These are phyloP conservation scores for Ophiostoma sp. DNA, from an alignment of 2,329 filamentous ascomycete species.

Conservation along the genomic window DNA sequence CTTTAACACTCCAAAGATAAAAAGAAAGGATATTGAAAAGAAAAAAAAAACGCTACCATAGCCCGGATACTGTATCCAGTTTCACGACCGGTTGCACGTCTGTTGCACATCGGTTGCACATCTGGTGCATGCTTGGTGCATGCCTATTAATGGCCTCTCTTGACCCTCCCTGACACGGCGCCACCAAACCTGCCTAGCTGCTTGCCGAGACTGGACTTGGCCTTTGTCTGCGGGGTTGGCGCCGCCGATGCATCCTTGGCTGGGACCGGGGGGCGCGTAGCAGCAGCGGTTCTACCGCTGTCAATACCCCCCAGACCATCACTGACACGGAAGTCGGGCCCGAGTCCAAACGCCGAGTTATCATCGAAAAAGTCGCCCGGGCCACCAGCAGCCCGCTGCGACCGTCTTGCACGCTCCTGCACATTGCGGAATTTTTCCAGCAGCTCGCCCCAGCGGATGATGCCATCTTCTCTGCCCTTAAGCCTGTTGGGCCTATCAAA, in stretches of 20 bases:
- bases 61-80: not conserved
- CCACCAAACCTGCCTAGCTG: slow-evolving; percentile 66
- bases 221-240: slow-evolving; percentile 49
- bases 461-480: slow-evolving; percentile 74
- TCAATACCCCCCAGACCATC: slow-evolving; percentile 39
- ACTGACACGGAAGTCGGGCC: slow-evolving; percentile 37
- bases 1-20: not conserved
- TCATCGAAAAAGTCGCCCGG: slow-evolving; percentile 41
- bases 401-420: slow-evolving; percentile 75
- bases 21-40: not conserved
- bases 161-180: slow-evolving; percentile 61
- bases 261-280: slow-evolving; percentile 32
- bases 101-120: not conserved
- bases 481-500: slow-evolving; percentile 73
- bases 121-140: not conserved
- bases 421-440: slow-evolving; percentile 91
- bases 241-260: slow-evolving; percentile 45
- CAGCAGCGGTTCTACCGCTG: slow-evolving; percentile 41
- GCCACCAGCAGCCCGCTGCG: slow-evolving; percentile 55
- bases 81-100: not conserved
- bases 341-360: slow-evolving; percentile 38
- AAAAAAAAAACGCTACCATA: not conserved
- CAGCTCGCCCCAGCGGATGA: slow-evolving; percentile 86
- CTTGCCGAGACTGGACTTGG: slow-evolving; percentile 58
- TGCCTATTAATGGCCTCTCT: slow-evolving; percentile 41